Evolutionary conservation across 495 filamentous ascomycete species (phyloP), one percentile per base, ranked within the genome.

Genomic region (Podospora tetraspora): DNA sequence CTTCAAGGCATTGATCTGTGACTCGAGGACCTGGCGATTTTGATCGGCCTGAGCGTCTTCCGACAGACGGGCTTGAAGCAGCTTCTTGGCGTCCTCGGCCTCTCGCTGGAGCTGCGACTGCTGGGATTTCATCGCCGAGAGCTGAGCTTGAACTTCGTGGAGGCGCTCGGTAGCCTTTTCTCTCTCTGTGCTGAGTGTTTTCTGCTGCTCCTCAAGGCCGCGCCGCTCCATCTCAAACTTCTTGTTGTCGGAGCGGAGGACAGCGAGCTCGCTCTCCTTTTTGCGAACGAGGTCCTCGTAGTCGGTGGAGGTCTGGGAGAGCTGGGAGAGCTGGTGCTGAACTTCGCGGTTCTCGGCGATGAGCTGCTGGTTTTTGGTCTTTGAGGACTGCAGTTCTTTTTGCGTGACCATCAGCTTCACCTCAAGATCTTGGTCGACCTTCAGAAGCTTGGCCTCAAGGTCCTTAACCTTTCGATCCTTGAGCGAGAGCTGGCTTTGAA

Each of bases 381-480:
- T 89, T 5, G 88, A 85, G 52, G 85, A 82, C 57, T 94, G 89
- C 0, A 96, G 79, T 37, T 97, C 92, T 71, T 93, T 96, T n/a
- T 86, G 88, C 6, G 92, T 84, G n/a, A 86, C 86, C 22, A 90
- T 84, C 62, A 97, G 82, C 73, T 97, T 97, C 71, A 96, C 79
- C 67, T 98, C 95, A 12, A 94, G 81, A 70, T 97, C 94, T 70
- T 97, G 92, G 68, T 98, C 95, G 0, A 86, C 87, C 75, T 93
- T 91, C 52, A 96, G 78, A 16, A 97, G 77, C 74, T 92, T 97
- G 52, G 84, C 83, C 75, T 98, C 94, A 12, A 97, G 81, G 64
- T 98, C 96, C 59, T 92, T 89, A 6, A 93, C 78, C 71, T 98
- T 99, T 25, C 94, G 89, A 56, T 97, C 93, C 77, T 97, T 97